Evolutionary conservation across 441 rosid species (phyloP).

Genomic region (Eugenia klotzschiana): DNA sequence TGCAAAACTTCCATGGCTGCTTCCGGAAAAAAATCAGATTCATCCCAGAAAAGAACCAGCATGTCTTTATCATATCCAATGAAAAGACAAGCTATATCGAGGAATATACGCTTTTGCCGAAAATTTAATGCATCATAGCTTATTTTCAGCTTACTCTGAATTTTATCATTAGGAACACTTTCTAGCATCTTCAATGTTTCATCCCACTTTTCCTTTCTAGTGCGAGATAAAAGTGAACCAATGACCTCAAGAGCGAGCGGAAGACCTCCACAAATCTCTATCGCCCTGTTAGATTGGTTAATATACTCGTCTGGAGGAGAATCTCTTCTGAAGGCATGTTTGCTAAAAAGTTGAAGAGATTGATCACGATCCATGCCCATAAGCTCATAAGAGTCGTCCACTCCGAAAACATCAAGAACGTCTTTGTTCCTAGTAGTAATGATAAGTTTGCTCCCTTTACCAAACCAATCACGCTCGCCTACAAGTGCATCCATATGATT

Average conservation of each 20-base stretch:
- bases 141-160: rapidly evolving
- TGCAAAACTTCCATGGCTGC: rapidly evolving
- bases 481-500: not conserved
- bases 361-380: rapidly evolving
- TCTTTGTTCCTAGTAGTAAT: not conserved
- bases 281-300: rapidly evolving
- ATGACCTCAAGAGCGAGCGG: rapidly evolving
- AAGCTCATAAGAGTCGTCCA: rapidly evolving
- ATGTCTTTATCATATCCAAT: not conserved
- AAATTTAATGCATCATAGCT: rapidly evolving
- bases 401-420: rapidly evolving
- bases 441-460: not conserved
- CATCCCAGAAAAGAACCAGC: not conserved
- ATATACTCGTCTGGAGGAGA: rapidly evolving
- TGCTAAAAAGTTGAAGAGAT: not conserved
- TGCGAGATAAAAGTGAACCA: rapidly evolving
- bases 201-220: rapidly evolving
- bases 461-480: not conserved
- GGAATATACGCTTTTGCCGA: rapidly evolving
- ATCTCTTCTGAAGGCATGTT: not conserved
- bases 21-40: rapidly evolving
- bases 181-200: rapidly evolving
- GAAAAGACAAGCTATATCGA: not conserved
- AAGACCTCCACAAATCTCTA: rapidly evolving
- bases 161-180: rapidly evolving